These are phyloP conservation scores for Penicillium arizonense DNA, from an alignment of 495 filamentous ascomycete genomes.

Conservation along the genomic window DNA sequence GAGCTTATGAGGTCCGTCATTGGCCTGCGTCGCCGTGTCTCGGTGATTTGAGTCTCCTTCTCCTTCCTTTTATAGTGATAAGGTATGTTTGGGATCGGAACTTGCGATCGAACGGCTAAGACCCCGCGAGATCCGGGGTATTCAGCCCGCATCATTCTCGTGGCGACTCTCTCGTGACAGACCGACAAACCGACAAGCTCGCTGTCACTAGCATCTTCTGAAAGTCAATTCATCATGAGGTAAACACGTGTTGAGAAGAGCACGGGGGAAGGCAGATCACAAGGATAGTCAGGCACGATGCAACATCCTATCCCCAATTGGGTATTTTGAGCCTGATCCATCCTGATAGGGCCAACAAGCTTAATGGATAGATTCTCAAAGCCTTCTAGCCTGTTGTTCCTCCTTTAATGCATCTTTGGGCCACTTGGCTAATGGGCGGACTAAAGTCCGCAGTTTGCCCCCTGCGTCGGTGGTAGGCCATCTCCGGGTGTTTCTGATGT, in stretches of 20 bases:
- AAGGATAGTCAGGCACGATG: slow-evolving; percentile 17
- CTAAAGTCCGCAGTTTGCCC: no score
- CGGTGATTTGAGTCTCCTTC: slow-evolving; percentile 18
- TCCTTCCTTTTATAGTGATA: slow-evolving; percentile 16
- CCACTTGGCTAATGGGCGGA: background rate
- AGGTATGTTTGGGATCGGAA: background rate
- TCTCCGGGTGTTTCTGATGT: no score
- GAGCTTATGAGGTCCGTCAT: background rate
- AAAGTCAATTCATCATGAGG: background rate
- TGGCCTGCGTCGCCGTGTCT: slow-evolving; percentile 21
- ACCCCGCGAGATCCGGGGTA: slow-evolving; percentile 8
- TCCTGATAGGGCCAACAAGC: background rate
- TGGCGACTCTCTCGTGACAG: background rate
- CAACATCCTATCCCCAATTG: slow-evolving; percentile 9
- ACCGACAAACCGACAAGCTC: background rate
- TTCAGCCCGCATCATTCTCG: background rate
- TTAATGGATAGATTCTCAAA: background rate
- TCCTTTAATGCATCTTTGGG: background rate
- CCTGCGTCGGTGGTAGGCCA: no score
- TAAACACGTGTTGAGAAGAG: background rate
- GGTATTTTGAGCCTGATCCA: slow-evolving; percentile 10
- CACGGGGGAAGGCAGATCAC: no score
- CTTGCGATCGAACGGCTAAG: background rate
- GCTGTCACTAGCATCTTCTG: background rate
- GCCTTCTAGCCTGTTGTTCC: background rate